Evolutionary conservation across 2,329 filamentous ascomycete species (phyloP), one percentile per base, ranked within the genome.

Genomic region (Hypoxylon sp.): DNA sequence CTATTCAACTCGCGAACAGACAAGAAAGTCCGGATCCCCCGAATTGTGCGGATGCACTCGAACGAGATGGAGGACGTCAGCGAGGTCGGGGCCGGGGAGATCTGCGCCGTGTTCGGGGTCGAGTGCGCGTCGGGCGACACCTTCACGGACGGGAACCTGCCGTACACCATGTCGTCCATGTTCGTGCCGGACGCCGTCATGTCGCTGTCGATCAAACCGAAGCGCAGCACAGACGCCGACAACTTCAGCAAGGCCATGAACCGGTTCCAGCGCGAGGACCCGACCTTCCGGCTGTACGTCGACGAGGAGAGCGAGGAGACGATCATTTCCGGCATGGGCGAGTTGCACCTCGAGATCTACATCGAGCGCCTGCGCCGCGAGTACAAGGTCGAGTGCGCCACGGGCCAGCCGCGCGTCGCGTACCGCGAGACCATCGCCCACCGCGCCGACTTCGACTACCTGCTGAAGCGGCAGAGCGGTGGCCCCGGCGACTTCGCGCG

Each of bases 241-340:
- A 95, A 96, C 82, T 99, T 99, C 85, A 94, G 90, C 75, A 99
- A 99, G 82, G 95, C 95, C 71, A 98, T 99, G 89, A 95, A 94
- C 78, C 92, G 95, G 71, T 99, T 99, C 87, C 94, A 97, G 80
- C 91, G 95, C 68, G 95, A 99, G 80, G 95, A 99, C 74, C 95
- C 95, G 3, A 99, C 95, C 11, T 99, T 99, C 87, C 89, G 95
- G 56, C 92, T 99, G 37, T 91, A 93, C 72, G 93, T 97, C 72
- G 95, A 99, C 75, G 80, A 87, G 15, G 95, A 99, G 81, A 94
- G 91, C 68, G 91, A 97, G 75, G 93, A 99, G 82, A 98, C 94
- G 49, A 97, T 99, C 75, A 98, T 99, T 75, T 96, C 92, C 43
- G 95, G 95, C 63, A 99, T 99, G 95, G 95, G 95, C 71, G 95